Evolutionary conservation across 805 yeast species (phyloP), one percentile per base, ranked within the genome.

Genomic region (Hemisphaericaspora nanyangensis): DNA sequence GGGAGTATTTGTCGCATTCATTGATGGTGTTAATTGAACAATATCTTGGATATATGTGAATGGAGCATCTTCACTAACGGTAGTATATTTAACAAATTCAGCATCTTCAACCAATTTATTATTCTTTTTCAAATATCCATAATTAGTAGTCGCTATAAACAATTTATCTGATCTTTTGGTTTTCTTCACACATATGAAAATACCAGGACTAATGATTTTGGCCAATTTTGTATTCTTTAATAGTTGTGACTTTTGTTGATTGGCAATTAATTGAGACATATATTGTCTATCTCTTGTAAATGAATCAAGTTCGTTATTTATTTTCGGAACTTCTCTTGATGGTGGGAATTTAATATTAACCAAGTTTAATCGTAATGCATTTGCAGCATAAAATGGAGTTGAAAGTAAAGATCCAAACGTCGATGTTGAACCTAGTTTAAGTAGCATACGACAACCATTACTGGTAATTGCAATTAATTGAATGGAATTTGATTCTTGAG

Each of bases 71-170:
- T 50, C 46, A 12, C 37, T 34, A n/a, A n/a, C n/a, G 28, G 44
- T 27, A 2, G 55, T 50, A 30, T 58, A 47, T n/a, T 57, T 56
- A 25, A 85, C 61, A 50, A 82, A 77, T 39, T 89, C 87, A 3
- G 93, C 88, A 56, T 85, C 91, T 60, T 89, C 97, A 24, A 82
- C 71, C 49, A 82, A 76, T 48, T 77, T 78, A 43, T 79, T 79
- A 42, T 80, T 79, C 47, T 80, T 81, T 54, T 87, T 88, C 46
- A 88, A 65, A 30, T 85, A 72, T 31, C 96, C 96, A 53, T 86
- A 82, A 59, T 93, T 96, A 6, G 93, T 83, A 7, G 88, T 82
- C 34, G 91, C 72, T 3, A 84, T 81, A 57, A 85, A 88, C 17
- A 87, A 60, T 39, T 74, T 73, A 43, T 68, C 73, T 4, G 70